Conservation (phyloP, 2,329 filamentous ascomycete species). For the Ceratocystis cubensis region DNA sequence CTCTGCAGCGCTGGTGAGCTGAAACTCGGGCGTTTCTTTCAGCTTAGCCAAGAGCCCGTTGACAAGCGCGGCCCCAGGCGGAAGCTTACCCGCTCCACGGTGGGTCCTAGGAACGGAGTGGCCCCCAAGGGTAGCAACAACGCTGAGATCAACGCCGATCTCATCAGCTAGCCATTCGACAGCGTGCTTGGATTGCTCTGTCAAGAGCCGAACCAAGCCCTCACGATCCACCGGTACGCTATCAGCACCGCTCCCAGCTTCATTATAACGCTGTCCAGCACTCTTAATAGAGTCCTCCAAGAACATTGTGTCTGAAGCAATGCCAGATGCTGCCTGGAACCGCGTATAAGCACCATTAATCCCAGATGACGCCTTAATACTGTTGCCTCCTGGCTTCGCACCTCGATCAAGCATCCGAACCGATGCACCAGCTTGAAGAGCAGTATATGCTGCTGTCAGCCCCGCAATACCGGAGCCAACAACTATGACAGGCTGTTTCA, state of each 20-base stretch:
- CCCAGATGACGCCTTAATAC: constrained; percentile 54
- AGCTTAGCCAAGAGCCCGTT: constrained; percentile 40
- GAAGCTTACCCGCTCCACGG: constrained; percentile 41
- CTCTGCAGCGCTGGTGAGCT: constrained; percentile 39
- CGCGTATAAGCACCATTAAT: constrained; percentile 51
- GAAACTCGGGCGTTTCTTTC: constrained; percentile 37
- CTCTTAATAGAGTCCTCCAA: constrained; percentile 45
- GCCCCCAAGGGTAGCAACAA: constrained; percentile 47
- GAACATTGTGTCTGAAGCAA: constrained; percentile 31
- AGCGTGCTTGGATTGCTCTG: constrained; percentile 35
- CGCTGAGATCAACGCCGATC: constrained; percentile 44
- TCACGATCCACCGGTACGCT: constrained; percentile 28
- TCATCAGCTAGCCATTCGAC: constrained; percentile 46
- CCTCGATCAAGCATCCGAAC: constrained; percentile 49
- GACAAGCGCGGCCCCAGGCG: constrained; percentile 48
- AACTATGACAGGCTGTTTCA: constrained; percentile 37
- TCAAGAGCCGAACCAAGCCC: constrained; percentile 38
- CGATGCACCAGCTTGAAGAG: constrained; percentile 38
- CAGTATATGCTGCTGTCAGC: constrained; percentile 45
- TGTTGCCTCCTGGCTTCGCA: constrained; percentile 49
- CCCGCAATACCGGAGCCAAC: constrained; percentile 55
- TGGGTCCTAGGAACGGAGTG: constrained; percentile 46
- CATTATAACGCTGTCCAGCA: constrained; percentile 35
- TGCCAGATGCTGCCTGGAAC: constrained; percentile 37
- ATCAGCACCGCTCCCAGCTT: background rate